Evolutionary conservation across 1,284 basidiomycete genomes (phyloP), one percentile per base, ranked within the genome.

Genomic region (Tetrapyrgos nigripes): DNA sequence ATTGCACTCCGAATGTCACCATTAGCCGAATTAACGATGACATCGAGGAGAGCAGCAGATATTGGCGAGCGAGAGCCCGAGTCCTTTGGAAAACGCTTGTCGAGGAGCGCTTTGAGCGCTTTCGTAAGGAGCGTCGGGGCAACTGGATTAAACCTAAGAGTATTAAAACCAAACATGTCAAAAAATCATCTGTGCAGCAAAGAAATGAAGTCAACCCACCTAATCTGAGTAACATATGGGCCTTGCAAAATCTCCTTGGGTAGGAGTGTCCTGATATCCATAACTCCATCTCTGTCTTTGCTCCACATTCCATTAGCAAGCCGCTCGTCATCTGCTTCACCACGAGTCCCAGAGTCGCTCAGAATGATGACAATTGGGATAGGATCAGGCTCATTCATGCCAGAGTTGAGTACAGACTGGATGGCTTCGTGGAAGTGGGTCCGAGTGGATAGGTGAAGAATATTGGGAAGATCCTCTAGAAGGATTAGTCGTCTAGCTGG

Each of bases 1-100:
- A 97, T 84, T 0, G 96, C 97, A 58, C 92, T 93, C 40, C 97
- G 82, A 19, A 99, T 91, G 69, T 99, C 97, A 0, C 97, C 97
- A 66, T 91, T 91, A 0, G 92, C 84, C 0, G 91, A 86, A 45
- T 89, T 85, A 1, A 95, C 85, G 53, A 98, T 83, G 4, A 88
- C 73, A 55, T 96, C 88, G 1, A 97, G 66, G 0, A 50, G 48
- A 23, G 43, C 27, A 8, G 55, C 23, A 2, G 52, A 54, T 13
- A 61, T 29, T 8, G 55, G 59, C 2, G 59, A 57, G 35, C n/a
- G 40, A 31, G 86, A 59, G 40, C 65, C 63, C 40, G 61, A 58
- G 50, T 66, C 63, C 1, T 69, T 67, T 2, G 77, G 63, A 47
- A 83, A 82, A 72, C 88, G 79, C 47, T 67, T 71, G 17, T 78